Percentiles rank a stretch among this genome's conserved stretches.
Evolutionary conservation across 2,329 filamentous ascomycete species (phyloP).

Genomic region (Colletotrichum sojae): DNA sequence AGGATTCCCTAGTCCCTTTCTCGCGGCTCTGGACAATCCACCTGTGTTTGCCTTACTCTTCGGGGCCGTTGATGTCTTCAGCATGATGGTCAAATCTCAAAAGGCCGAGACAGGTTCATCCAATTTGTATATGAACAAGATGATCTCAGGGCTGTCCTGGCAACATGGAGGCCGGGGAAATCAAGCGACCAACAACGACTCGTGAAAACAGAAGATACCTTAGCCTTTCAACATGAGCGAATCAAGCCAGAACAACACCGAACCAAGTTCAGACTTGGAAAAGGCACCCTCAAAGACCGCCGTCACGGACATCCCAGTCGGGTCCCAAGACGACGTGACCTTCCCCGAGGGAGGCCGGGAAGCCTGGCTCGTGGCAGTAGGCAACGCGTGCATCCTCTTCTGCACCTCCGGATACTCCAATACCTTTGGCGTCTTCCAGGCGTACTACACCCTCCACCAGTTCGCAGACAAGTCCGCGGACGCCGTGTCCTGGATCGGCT

Average conservation of each 20-base stretch:
- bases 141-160: too few species aligned
- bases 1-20: conserved; percentile 2
- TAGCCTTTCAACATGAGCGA: background rate
- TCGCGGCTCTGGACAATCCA: background rate
- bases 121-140: too few species aligned
- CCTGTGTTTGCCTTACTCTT: too few species aligned
- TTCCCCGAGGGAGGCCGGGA: conserved; percentile 51
- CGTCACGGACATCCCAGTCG: background rate
- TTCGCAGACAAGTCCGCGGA: conserved; percentile 49
- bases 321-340: conserved; percentile 10
- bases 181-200: too few species aligned
- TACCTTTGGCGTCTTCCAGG: conserved; percentile 61
- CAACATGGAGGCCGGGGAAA: too few species aligned
- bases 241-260: background rate
- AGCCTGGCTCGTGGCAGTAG: conserved; percentile 58
- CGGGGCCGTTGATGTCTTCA: too few species aligned
- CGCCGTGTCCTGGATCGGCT: conserved; percentile 60
- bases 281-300: background rate
- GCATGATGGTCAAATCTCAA: too few species aligned
- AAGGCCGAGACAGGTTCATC: too few species aligned
- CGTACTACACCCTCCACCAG: conserved; percentile 57
- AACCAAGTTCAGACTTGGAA: background rate
- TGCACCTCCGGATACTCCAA: conserved; percentile 58
- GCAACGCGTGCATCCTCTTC: conserved; percentile 54
- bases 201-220: too few species aligned